Conservation (phyloP, 768 basidiomycete genomes). For the Lactarius tabidus region DNA sequence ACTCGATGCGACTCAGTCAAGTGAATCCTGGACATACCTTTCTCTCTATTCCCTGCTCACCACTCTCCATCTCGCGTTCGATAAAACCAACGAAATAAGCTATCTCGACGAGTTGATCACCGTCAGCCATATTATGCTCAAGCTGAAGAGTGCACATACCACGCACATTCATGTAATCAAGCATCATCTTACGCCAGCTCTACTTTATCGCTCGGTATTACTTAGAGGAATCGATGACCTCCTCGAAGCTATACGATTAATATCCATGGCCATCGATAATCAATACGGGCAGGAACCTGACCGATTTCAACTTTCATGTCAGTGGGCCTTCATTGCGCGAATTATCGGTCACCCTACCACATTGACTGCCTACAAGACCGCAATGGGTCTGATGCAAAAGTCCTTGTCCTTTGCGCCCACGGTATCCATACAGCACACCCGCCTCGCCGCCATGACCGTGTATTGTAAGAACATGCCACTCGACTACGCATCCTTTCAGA, state of each 20-base stretch:
- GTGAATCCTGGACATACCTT: background rate
- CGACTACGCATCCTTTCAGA: slow-evolving; percentile 3
- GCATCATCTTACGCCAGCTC: background rate
- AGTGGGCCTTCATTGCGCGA: background rate
- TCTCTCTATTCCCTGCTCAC: background rate
- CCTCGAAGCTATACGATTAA: background rate
- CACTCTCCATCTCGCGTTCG: background rate
- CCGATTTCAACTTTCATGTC: background rate
- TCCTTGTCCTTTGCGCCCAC: background rate
- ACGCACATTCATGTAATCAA: background rate
- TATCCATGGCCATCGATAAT: background rate
- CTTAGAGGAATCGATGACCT: background rate
- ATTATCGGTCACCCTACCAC: background rate
- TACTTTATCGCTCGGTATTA: background rate
- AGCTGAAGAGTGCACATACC: background rate
- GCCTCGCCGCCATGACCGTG: background rate
- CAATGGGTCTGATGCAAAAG: background rate
- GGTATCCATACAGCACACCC: background rate
- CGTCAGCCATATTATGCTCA: background rate
- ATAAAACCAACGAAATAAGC: background rate
- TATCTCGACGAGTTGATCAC: slow-evolving; percentile 1
- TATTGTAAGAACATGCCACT: background rate
- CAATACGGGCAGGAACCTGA: background rate
- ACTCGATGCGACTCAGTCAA: too few relatives aligned
- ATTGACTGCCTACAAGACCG: background rate